Evolutionary conservation across 441 rosid genomes (phyloP), one percentile per base, ranked within the genome.

Genomic region (Omphalea diandra): DNA sequence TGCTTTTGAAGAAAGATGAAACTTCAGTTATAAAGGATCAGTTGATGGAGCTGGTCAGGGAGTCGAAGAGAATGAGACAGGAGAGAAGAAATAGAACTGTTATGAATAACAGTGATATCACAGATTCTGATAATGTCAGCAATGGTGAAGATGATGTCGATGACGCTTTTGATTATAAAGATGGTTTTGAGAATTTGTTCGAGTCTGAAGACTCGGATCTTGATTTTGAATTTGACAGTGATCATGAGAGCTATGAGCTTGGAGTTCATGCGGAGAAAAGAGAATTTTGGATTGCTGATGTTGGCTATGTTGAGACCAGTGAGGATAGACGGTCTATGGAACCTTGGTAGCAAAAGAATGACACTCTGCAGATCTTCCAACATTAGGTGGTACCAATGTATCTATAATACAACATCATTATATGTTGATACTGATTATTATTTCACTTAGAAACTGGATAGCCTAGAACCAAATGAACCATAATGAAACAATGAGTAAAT

Each of bases 171-270:
- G 76, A 81, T 63, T 77, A 82, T 65, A 85, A 79, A 67, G 95
- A 86, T 77, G 97, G 90, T 29, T 90, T 93, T 58, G 90, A 90
- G 83, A 77, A 83, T 62, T 69, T 93, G 74, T 90, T 90, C 22
- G 87, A 83, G 40, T 81, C 84, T 0, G 81, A 76, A 40, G 85
- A 85, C 81, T 63, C 80, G 6, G 88, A 81, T 74, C 69, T 81
- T 41, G 93, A 90, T 57, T 79, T 59, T 79, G 80, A 81, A 43
- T 83, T 81, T 27, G 68, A 74, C 26, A 77, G 71, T 12, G 75
- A 83, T 7, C 65, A 75, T 47, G 83, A 49, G 60, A 76, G 63
- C 64, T 8, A 36, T 36, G 77, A 75, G 70, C 40, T 62, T 53
- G 20, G 3, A 29, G 70, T 32, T 69, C 38, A 58, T n/a, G 75